Evolutionary conservation across 345 rosid species (phyloP).

Genomic region (Acer yangbiense): DNA sequence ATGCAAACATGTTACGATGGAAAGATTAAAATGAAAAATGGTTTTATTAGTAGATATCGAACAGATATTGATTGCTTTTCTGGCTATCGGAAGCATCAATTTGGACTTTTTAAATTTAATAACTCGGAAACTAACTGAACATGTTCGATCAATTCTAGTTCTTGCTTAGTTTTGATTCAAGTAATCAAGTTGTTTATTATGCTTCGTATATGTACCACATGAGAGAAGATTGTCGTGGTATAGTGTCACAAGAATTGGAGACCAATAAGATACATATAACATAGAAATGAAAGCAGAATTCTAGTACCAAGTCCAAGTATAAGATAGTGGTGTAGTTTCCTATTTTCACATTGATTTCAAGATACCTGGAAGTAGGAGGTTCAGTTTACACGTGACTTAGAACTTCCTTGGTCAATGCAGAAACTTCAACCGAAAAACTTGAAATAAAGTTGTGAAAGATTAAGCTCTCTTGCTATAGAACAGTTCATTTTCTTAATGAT

Average conservation of each 20-base stretch:
- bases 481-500: neutral
- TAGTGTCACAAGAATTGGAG: neutral
- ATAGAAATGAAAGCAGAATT: neutral
- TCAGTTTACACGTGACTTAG: neutral
- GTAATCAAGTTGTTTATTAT: neutral
- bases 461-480: neutral
- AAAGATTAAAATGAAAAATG: neutral
- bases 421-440: neutral
- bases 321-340: neutral
- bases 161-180: neutral
- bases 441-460: neutral
- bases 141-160: no score
- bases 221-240: neutral
- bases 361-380: neutral
- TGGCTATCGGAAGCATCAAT: neutral
- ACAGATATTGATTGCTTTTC: neutral
- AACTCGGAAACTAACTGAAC: neutral
- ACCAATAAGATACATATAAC: neutral
- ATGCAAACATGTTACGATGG: neutral
- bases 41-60: neutral
- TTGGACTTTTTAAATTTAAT: neutral
- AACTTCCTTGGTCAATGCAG: neutral
- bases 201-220: neutral
- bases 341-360: neutral
- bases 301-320: neutral